Base-by-base conservation (phyloP, 169 alveolate species). In the Babesia gibsoni region DNA sequence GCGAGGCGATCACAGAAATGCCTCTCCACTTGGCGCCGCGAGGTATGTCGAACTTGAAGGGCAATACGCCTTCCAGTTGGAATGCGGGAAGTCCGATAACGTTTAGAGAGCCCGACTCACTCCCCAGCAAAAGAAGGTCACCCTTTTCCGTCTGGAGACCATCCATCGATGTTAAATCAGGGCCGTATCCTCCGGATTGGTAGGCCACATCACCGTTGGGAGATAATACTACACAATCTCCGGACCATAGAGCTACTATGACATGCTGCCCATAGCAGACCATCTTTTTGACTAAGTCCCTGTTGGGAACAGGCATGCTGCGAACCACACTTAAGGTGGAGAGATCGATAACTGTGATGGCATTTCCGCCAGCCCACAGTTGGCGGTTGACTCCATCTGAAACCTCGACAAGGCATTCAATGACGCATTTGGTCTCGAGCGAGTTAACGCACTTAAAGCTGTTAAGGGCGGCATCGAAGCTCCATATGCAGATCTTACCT, bases 401-500 rank as follows among this genome's bases (percentile, higher is more conserved):
- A 18, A 79, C 83, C 50, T 79, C 88, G 46, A 79, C 27, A 12
- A 79, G 70, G 33, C 80, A 69, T 29, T 49, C 42, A 35, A 79
- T 42, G 33, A 57, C 25, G 33, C 73, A 54, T 18, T 70, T 52
- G 36, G 79, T 54, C 12, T 16, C 54, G 35, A 79, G 79, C 39
- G 75, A 18, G 79, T 79, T 79, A 8, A 79, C 72, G 36, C 83
- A 69, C 16, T 52, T 20, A 53, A 79, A 79, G 8, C 82, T 53
- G 46, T 72, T 67, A 7, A 45, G 22, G 2, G n/a, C 45, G 18
- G 59, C 12, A 50, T 79, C 88, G 57, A 79, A 79, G 54, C 63
- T 68, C 88, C 88, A 79, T 0, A 79, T 36, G 39, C 69, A 58
- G 10, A 79, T 65, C 53, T 79, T 79, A 14, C 88, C 88, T n/a